Evolutionary conservation across 805 yeast species (phyloP).

Genomic region (Kodamaea jinghongensis): DNA sequence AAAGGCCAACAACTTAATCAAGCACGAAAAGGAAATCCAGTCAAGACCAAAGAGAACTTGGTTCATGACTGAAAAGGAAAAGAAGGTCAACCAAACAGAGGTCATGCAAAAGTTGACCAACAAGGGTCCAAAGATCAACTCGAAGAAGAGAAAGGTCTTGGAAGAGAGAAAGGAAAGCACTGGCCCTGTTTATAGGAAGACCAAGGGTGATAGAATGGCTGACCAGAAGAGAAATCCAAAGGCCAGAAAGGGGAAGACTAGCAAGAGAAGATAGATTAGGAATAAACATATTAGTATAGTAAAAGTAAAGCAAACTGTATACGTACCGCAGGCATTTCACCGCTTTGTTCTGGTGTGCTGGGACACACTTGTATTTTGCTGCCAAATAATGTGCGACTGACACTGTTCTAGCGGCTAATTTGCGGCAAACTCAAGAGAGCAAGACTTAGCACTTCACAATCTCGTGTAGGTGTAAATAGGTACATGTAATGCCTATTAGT

Average conservation of each 20-base stretch:
- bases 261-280: background rate
- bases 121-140: slow-evolving; percentile 55
- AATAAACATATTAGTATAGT: too few species aligned
- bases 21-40: slow-evolving; percentile 76
- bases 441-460: too few species aligned
- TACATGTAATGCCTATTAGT: too few species aligned
- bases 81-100: slow-evolving; percentile 40
- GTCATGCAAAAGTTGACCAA: slow-evolving; percentile 42
- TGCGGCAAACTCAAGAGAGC: too few species aligned
- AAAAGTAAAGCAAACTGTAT: too few species aligned
- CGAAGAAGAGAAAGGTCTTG: slow-evolving; percentile 68
- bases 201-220: slow-evolving; percentile 62
- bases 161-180: slow-evolving; percentile 56
- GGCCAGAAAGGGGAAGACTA: slow-evolving; percentile 6
- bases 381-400: too few species aligned
- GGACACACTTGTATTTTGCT: too few species aligned
- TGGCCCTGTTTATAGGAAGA: slow-evolving; percentile 71
- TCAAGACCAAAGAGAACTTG: slow-evolving; percentile 95
- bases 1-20: slow-evolving; percentile 81
- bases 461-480: too few species aligned
- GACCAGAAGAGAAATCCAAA: slow-evolving; percentile 43
- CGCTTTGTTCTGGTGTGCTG: too few species aligned
- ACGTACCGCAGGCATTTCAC: too few species aligned
- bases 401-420: too few species aligned
- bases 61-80: slow-evolving; percentile 71